Base-by-base conservation (phyloP, 2,329 filamentous ascomycete species). In the Alternaria atra region DNA sequence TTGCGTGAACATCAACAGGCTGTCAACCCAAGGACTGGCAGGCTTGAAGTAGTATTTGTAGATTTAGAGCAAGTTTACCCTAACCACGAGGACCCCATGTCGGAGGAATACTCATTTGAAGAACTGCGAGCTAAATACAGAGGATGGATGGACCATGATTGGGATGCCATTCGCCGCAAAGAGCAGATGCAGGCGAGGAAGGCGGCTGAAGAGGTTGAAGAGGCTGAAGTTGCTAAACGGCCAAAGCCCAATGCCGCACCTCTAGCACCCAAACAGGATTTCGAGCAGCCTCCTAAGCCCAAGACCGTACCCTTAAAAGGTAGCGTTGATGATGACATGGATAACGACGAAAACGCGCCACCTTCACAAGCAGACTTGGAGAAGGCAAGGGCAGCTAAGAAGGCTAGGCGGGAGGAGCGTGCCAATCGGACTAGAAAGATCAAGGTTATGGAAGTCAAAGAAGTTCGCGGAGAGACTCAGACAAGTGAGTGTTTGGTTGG, bases 1-100 rank as follows among this genome's bases (percentile, higher is more conserved):
- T 91, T 86, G 80, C 90, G 82, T 86, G 91, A 82, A 85, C 87
- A 91, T 78, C 92, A 95, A 83, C 89, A 93, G 80, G 91, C 91
- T 60, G 82, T 93, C 69, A 96, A 98, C 74, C 89, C 92, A 39
- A 88, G 89, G 77, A 96, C 87, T 55, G 93, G 94, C 59, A 92
- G 91, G 80, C 87, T 88, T 72, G 94, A 98, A 79, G 89, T 91
- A 65, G 91, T 97, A 30, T 94, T 92, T 80, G 93, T 97, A 75
- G 89, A 97, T 73, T 84, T 98, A 52, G 89, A 93, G 76, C 88
- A 89, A 32, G 86, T 98, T 34, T 98, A 98, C 73, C 94, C 93
- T 8, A 90, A 90, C 39, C 87, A 88, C 23, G 86, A 90, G 46
- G 86, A 91, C 61, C 85, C 88, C 1, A 74, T 76, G 55, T 88